Base-by-base conservation (phyloP, 169 alveolate species). In the Besnoitia besnoiti region DNA sequence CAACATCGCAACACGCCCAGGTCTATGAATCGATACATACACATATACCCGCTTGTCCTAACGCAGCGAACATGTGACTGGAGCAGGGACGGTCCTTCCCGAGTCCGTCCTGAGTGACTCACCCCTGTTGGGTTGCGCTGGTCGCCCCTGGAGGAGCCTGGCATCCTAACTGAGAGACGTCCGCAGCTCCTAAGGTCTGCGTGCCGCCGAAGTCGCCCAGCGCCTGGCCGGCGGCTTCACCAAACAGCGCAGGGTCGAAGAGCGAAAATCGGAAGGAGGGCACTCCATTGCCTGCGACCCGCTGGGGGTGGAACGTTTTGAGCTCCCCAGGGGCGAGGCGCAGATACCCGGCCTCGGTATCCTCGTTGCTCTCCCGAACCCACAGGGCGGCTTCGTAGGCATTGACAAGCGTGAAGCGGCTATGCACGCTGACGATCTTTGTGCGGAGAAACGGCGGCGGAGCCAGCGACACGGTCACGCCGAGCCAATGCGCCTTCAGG, bases 401-500 rank as follows among this genome's bases (percentile, higher is more conserved):
- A 37, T 91, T 91, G 75, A 67, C 89, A n/a, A 91, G 73, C 47
- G 89, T 76, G 85, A 91, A 91, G 40, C 94, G 94, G 90, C 90
- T 85, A 49, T 85, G 79, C 39, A 91, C 67, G 85, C 82, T 85
- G 85, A 91, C 87, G 39, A 91, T 75, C 44, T 88, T 91, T 10
- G 94, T 85, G 55, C 94, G 91, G 35, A 90, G 85, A 61, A 91
- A 91, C 19, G 94, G 94, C 82, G 94, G 94, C n/a, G 94, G 94
- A 30, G 94, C 94, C 40, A 91, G 88, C 0, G 91, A 37, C 50
- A 85, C 92, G 19, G 85, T 67, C 42, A 91, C 90, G 33, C 94
- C 94, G 33, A 77, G 59, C 87, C 87, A 77, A 35, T 77, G 87
- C 39, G 37, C 47, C 46, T 73, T 7, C 46, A 35, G n/a, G 30